Evolutionary conservation across 495 filamentous ascomycete genomes (phyloP).

Genomic region (Durotheca rogersii): DNA sequence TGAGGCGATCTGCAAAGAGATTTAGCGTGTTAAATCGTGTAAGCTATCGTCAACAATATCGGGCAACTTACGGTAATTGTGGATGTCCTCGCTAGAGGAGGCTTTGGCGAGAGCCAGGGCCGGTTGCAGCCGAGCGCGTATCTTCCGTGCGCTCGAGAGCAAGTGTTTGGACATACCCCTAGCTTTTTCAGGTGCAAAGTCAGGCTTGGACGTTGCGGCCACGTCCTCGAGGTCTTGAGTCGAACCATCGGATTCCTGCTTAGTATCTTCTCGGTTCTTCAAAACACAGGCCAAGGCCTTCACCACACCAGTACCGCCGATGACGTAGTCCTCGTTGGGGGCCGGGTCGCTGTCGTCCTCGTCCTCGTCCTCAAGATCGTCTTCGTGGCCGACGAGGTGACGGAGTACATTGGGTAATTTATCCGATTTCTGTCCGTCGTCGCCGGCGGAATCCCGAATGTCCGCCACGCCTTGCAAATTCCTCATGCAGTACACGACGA

Average conservation of each 20-base stretch:
- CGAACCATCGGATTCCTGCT: constrained; percentile 49
- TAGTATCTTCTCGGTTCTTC: constrained; percentile 65
- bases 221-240: constrained; percentile 42
- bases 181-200: constrained; percentile 60
- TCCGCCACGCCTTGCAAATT: constrained; percentile 73
- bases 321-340: constrained; percentile 91
- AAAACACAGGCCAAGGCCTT: constrained; percentile 90
- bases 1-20: constrained; percentile 62
- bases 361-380: constrained; percentile 57
- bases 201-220: constrained; percentile 13
- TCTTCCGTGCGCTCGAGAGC: constrained; percentile 81
- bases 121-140: constrained; percentile 77
- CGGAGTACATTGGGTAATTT: constrained; percentile 56
- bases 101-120: constrained; percentile 73
- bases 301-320: constrained; percentile 92
- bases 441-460: constrained; percentile 30
- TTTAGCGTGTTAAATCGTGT: constrained; percentile 34
- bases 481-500: constrained; percentile 87
- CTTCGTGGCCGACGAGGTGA: constrained; percentile 62
- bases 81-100: constrained; percentile 51
- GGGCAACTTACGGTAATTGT: constrained; percentile 70
- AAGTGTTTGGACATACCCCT: constrained; percentile 92
- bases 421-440: constrained; percentile 39
- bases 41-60: neutral
- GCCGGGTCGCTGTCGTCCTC: constrained; percentile 70